Evolutionary conservation across 2,329 filamentous ascomycete species (phyloP).

Genomic region (Scytalidium lignicola): DNA sequence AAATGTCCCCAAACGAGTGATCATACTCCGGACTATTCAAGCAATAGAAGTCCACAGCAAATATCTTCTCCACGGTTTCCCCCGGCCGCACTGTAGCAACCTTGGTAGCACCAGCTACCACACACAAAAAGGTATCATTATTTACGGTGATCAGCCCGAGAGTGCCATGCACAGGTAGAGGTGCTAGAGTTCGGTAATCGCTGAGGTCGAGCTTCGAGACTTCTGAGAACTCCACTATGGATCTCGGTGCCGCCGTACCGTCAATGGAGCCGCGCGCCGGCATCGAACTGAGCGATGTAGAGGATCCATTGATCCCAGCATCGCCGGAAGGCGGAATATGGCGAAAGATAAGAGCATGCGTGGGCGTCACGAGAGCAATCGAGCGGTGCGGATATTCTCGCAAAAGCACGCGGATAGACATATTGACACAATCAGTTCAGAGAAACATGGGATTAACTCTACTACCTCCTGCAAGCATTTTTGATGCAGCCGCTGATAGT

Average conservation of each 20-base stretch:
- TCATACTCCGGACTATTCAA: conserved; percentile 85
- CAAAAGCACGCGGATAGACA: conserved; percentile 39
- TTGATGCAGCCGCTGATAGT: not conserved
- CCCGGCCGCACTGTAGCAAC: conserved; percentile 80
- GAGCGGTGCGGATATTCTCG: conserved; percentile 83
- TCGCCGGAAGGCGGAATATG: conserved; percentile 65
- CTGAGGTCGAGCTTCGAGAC: conserved; percentile 60
- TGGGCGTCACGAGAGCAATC: conserved; percentile 76
- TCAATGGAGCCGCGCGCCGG: conserved; percentile 33
- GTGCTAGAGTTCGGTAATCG: conserved; percentile 72
- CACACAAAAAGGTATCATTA: conserved; percentile 83
- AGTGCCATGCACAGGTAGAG: conserved; percentile 75
- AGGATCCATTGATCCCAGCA: conserved; percentile 51
- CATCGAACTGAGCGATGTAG: conserved; percentile 45
- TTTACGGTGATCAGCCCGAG: conserved; percentile 81
- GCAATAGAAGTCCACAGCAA: conserved; percentile 87
- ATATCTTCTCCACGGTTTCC: conserved; percentile 84
- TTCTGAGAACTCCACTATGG: conserved; percentile 82
- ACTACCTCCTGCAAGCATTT: not conserved
- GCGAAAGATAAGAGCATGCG: conserved; percentile 79
- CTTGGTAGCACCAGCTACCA: conserved; percentile 73
- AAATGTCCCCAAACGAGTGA: conserved; percentile 55
- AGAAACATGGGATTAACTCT: not conserved
- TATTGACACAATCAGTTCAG: conserved; percentile 8
- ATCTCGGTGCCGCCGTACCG: conserved; percentile 33